Evolutionary conservation across 2,329 filamentous ascomycete genomes (phyloP).

Genomic region (Claviceps lovelessii): DNA sequence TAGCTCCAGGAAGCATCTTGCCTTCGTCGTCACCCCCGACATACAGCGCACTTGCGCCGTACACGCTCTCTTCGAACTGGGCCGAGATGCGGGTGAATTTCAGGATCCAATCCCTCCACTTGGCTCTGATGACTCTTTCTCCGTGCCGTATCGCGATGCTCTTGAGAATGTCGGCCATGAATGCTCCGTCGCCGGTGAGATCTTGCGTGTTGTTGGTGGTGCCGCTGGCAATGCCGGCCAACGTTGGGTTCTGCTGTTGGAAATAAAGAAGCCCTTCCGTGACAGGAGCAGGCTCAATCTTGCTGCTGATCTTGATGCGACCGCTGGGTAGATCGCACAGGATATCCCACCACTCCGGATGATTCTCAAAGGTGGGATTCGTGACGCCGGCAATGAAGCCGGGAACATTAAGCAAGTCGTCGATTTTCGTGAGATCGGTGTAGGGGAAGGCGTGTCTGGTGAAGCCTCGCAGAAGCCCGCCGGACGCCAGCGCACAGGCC

Average conservation of each 20-base stretch:
- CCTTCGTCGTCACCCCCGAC: slow-evolving; percentile 65
- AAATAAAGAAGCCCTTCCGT: slow-evolving; percentile 83
- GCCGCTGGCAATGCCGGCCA: slow-evolving; percentile 34
- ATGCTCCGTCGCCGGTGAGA: slow-evolving; percentile 71
- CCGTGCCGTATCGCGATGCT: slow-evolving; percentile 78
- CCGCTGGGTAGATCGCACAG: slow-evolving; percentile 86
- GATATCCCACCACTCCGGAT: slow-evolving; percentile 96
- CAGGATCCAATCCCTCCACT: slow-evolving; percentile 88
- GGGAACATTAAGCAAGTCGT: slow-evolving; percentile 87
- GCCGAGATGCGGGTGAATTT: slow-evolving; percentile 88
- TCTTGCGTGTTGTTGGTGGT: slow-evolving; percentile 38
- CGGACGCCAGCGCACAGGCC: slow-evolving; percentile 87
- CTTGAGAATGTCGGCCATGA: slow-evolving; percentile 73
- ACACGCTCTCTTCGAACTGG: slow-evolving; percentile 90
- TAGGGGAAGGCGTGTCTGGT: slow-evolving; percentile 95
- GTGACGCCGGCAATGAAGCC: slow-evolving; percentile 97
- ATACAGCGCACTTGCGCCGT: slow-evolving; percentile 79
- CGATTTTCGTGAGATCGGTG: slow-evolving; percentile 93
- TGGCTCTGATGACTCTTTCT: slow-evolving; percentile 76
- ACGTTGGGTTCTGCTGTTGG: slow-evolving; percentile 58
- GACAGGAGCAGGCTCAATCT: slow-evolving; percentile 63
- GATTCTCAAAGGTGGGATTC: slow-evolving; percentile 88
- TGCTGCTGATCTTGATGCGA: slow-evolving; percentile 84
- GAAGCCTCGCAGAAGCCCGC: slow-evolving; percentile 83
- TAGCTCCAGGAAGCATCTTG: slow-evolving; percentile 40